Evolutionary conservation across 1,284 basidiomycete species (phyloP).

Genomic region (Naganishia sp.): DNA sequence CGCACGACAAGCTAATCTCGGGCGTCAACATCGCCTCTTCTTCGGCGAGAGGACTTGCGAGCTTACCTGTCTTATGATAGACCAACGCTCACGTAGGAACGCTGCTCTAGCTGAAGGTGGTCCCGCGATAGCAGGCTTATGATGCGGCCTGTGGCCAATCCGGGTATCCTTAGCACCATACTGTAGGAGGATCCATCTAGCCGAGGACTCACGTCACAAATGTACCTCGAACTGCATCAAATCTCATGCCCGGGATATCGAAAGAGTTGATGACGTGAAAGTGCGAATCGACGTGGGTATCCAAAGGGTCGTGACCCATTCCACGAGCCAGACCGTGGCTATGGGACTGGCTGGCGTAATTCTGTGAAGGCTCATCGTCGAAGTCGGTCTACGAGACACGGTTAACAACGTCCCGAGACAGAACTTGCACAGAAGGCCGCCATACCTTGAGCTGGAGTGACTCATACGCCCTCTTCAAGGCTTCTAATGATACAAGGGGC

Average conservation of each 20-base stretch:
- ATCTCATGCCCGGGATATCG: constrained; percentile 89
- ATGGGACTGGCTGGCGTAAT: constrained; percentile 26
- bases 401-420: no score
- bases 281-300: constrained; percentile 80
- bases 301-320: constrained; percentile 58
- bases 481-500: constrained; percentile 48
- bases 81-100: constrained; percentile 76
- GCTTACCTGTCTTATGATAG: constrained; percentile 76
- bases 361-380: constrained; percentile 24
- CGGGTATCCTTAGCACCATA: neutral
- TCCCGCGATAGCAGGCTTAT: constrained; percentile 68
- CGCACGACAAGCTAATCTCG: constrained; percentile 64
- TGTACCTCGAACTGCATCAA: constrained; percentile 77
- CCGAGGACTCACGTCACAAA: constrained; percentile 70
- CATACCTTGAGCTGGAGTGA: constrained; percentile 59
- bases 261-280: constrained; percentile 85
- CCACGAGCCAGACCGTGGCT: constrained; percentile 49
- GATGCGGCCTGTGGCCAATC: constrained; percentile 52
- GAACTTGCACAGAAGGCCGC: neutral
- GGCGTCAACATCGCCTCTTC: neutral
- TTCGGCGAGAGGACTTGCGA: neutral
- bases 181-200: constrained; percentile 33
- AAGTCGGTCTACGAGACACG: constrained; percentile 9
- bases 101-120: constrained; percentile 74
- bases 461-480: constrained; percentile 79